phyloP scores from a whole-genome alignment of 1,284 basidiomycete species.

The Irpex lacteus region DNA sequence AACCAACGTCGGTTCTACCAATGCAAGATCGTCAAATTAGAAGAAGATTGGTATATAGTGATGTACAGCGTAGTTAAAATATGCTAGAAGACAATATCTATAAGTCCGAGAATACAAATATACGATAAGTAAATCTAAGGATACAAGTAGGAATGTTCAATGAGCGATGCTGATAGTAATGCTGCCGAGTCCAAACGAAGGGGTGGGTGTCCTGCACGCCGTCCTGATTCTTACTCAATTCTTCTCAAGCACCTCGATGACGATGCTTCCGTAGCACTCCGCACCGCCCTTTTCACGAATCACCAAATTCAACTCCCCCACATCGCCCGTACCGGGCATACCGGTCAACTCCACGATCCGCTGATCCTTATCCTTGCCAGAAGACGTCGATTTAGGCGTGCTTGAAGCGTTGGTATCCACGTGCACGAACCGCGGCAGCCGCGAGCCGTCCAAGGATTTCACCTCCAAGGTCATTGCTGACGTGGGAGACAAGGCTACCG shows the following conservation, averaged over 20 bases:
- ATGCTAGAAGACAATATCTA: not conserved
- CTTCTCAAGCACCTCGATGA: constrained; percentile 54
- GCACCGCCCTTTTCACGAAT: constrained; percentile 49
- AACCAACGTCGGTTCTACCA: no score
- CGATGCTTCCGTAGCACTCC: constrained; percentile 51
- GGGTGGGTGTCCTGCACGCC: not conserved
- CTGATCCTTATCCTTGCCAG: constrained; percentile 21
- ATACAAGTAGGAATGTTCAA: not conserved
- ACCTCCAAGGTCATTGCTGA: constrained; percentile 37
- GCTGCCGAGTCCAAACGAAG: not conserved
- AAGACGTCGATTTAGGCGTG: constrained; percentile 12
- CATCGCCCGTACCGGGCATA: constrained; percentile 45
- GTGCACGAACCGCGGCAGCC: constrained; percentile 56
- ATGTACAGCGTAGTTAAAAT: not conserved
- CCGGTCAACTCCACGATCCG: constrained; percentile 56
- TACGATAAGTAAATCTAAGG: not conserved
- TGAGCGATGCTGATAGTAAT: not conserved
- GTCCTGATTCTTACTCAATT: constrained; percentile 26
- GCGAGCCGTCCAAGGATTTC: constrained; percentile 34
- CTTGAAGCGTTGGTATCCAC: constrained; percentile 44
- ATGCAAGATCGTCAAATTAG: no score
- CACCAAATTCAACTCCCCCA: constrained; percentile 56
- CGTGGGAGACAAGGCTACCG: constrained; percentile 25
- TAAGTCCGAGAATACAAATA: not conserved
- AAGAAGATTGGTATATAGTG: not conserved